These are phyloP conservation scores for Suzukiozyma palmioleophila DNA, from an alignment of 1,139 yeast species.

Conservation along the genomic window DNA sequence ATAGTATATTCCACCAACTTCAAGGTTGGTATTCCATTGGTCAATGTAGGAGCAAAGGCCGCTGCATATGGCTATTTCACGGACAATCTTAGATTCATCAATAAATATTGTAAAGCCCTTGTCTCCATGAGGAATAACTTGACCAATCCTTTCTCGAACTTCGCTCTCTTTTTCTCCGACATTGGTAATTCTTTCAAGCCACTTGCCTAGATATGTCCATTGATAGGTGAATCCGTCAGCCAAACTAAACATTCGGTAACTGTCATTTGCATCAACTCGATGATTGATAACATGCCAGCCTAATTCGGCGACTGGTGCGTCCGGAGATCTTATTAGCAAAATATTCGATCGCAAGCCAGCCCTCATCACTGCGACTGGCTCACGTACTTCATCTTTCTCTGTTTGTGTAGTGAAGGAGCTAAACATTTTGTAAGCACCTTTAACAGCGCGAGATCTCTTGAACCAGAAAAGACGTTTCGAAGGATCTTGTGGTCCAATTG, in stretches of 20 bases:
- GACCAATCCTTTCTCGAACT: slow-evolving; percentile 55
- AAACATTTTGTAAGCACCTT: slow-evolving; percentile 59
- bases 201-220: slow-evolving; percentile 59
- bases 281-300: slow-evolving; percentile 65
- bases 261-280: slow-evolving; percentile 57
- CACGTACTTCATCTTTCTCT: slow-evolving; percentile 45
- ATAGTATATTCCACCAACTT: slow-evolving; percentile 59
- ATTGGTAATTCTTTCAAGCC: slow-evolving; percentile 52
- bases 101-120: slow-evolving; percentile 51
- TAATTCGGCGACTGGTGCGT: slow-evolving; percentile 46
- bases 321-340: slow-evolving; percentile 45
- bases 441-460: slow-evolving; percentile 57
- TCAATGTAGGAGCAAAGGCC: slow-evolving; percentile 59
- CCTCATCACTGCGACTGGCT: slow-evolving; percentile 54
- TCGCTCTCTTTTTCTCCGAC: slow-evolving; percentile 61
- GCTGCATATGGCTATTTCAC: slow-evolving; percentile 54
- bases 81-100: slow-evolving; percentile 50
- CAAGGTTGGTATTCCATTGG: slow-evolving; percentile 60
- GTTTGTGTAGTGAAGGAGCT: slow-evolving; percentile 34
- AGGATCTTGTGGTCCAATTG: slow-evolving; percentile 35
- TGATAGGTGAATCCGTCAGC: slow-evolving; percentile 58
- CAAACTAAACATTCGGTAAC: slow-evolving; percentile 54
- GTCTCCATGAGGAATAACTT: slow-evolving; percentile 43
- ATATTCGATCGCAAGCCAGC: slow-evolving; percentile 61
- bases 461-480: slow-evolving; percentile 45